phyloP scores from a whole-genome alignment of 345 rosid genomes.

The Balakata baccata region DNA sequence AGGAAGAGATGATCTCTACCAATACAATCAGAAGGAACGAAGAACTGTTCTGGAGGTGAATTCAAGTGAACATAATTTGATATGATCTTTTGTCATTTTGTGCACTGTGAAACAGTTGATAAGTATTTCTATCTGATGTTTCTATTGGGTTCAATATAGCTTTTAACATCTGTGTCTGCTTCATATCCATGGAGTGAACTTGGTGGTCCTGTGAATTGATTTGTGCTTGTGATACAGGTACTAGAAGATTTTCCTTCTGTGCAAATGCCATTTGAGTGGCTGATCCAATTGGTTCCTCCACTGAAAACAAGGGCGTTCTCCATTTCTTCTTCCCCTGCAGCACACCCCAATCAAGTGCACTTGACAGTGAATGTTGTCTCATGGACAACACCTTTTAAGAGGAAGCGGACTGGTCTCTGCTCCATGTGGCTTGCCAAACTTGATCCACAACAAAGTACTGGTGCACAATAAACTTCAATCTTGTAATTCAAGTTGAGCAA shows the following conservation, averaged over 20 bases:
- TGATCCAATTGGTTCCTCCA: slow-evolving; percentile 87
- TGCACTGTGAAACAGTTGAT: slow-evolving; percentile 9
- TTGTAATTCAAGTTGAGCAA: background rate
- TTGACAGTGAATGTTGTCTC: slow-evolving; percentile 72
- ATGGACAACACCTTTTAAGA: slow-evolving; percentile 84
- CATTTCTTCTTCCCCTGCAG: slow-evolving; percentile 77
- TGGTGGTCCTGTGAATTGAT: slow-evolving; percentile 20
- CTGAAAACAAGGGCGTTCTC: slow-evolving; percentile 83
- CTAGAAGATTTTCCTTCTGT: slow-evolving; percentile 93
- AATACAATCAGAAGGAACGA: slow-evolving; percentile 88
- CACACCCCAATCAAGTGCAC: slow-evolving; percentile 79
- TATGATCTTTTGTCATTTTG: background rate
- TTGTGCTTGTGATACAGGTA: slow-evolving; percentile 44
- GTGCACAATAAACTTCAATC: slow-evolving; percentile 1
- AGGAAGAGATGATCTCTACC: slow-evolving; percentile 91
- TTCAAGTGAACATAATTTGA: slow-evolving; percentile 9
- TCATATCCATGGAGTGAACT: background rate
- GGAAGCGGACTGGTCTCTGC: slow-evolving; percentile 75
- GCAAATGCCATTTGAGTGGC: slow-evolving; percentile 88
- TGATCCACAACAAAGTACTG: slow-evolving; percentile 60
- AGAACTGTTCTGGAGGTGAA: slow-evolving; percentile 88
- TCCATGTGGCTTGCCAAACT: slow-evolving; percentile 83
- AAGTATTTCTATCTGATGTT: background rate
- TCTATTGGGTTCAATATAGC: background rate
- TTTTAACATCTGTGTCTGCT: background rate